Evolutionary conservation across 305 asterid genomes (phyloP).

Genomic region (Rubia occidens): DNA sequence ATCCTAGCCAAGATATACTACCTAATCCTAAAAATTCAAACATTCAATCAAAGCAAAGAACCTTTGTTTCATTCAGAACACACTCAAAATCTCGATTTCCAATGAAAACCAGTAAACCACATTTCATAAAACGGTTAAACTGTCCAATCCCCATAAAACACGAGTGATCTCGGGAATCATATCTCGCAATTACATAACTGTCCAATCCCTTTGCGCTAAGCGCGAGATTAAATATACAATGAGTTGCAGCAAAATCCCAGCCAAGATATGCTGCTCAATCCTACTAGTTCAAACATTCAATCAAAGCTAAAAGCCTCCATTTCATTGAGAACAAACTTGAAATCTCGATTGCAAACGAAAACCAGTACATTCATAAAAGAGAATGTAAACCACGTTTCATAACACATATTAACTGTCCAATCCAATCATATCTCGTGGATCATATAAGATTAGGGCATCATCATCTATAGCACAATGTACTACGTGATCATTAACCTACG

Average conservation of each 20-base stretch:
- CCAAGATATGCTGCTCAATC: not conserved
- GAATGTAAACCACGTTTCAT: not conserved
- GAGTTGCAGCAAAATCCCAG: not conserved
- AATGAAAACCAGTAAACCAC: not conserved
- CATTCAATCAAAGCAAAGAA: not conserved
- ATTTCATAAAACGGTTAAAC: not conserved
- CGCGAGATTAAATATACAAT: not conserved
- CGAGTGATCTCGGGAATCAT: no score
- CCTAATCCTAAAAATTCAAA: not conserved
- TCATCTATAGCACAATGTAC: no score
- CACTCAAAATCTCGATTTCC: no score
- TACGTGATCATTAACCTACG: no score
- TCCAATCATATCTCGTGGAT: no score
- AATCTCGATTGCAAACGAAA: not conserved
- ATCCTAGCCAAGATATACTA: not conserved
- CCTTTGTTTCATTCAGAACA: not conserved
- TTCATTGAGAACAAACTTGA: not conserved
- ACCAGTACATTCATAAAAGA: not conserved
- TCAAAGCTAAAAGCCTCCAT: not conserved
- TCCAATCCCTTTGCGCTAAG: no score
- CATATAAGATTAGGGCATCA: no score
- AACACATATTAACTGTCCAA: no score
- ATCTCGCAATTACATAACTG: no score
- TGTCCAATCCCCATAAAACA: not conserved
- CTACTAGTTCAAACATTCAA: not conserved